These are phyloP conservation scores for Tuber calosporum DNA, from an alignment of 495 filamentous ascomycete genomes.

Conservation along the genomic window DNA sequence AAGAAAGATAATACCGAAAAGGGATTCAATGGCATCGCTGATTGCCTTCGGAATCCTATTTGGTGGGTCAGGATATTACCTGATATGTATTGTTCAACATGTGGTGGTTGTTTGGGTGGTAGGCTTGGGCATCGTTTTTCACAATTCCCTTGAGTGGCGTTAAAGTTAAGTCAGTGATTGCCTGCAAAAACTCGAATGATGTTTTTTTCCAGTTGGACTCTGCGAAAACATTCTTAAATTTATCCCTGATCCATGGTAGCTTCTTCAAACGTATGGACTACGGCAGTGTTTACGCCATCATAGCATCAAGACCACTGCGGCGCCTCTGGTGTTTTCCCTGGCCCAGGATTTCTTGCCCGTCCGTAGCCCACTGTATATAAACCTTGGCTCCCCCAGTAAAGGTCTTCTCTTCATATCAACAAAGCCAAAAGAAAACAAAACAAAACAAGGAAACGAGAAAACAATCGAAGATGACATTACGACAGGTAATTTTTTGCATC, in stretches of 20 bases:
- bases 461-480: background rate
- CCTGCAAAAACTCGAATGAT: background rate
- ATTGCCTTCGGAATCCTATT: background rate
- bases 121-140: background rate
- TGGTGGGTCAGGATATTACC: background rate
- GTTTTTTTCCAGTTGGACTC: background rate
- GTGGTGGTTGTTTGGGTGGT: background rate
- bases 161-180: background rate
- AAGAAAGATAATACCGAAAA: background rate
- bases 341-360: background rate
- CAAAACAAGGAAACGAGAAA: no score
- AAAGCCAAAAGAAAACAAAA: background rate
- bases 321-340: background rate
- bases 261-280: background rate
- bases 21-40: background rate
- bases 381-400: background rate
- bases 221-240: background rate
- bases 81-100: background rate
- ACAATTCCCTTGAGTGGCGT: background rate
- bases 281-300: background rate
- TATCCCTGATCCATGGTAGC: background rate
- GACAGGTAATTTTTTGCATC: background rate
- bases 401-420: background rate
- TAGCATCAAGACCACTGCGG: background rate
- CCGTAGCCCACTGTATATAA: background rate